A percentile compares a stretch with the other conserved stretches of the same genome.
Evolutionary conservation across 257 asterid genomes (phyloP).

Genomic region (Thymus mandschuricus): DNA sequence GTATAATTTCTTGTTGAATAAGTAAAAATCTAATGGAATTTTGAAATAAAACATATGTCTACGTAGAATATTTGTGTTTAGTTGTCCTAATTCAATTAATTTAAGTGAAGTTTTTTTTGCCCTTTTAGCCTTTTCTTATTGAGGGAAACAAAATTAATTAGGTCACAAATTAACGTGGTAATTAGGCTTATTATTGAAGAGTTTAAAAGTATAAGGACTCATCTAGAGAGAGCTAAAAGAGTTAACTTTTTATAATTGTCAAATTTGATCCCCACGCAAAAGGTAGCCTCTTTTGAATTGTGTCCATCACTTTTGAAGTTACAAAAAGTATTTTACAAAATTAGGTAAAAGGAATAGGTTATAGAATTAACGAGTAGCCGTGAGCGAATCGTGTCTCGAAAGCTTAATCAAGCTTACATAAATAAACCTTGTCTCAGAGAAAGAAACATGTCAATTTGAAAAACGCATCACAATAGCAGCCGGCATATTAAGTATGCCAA

Average conservation of each 20-base stretch:
- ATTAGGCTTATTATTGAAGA: background rate
- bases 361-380: background rate
- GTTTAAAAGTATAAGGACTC: background rate
- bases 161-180: too few relatives aligned
- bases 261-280: background rate
- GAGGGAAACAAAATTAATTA: too few relatives aligned
- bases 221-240: background rate
- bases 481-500: too few relatives aligned
- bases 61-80: background rate
- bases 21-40: background rate
- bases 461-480: too few relatives aligned
- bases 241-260: too few relatives aligned
- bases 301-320: background rate
- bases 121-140: too few relatives aligned
- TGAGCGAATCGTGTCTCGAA: background rate
- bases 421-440: too few relatives aligned
- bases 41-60: background rate
- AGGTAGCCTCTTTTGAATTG: background rate
- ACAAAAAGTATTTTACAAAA: background rate
- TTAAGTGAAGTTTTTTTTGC: background rate
- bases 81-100: background rate
- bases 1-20: background rate
- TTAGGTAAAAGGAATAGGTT: background rate
- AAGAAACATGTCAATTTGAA: too few relatives aligned
- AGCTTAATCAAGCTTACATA: too few relatives aligned